Percentiles rank a stretch among this genome's conserved stretches.
phyloP scores from a whole-genome alignment of 345 rosid species.

The Hibiscus trionum region DNA sequence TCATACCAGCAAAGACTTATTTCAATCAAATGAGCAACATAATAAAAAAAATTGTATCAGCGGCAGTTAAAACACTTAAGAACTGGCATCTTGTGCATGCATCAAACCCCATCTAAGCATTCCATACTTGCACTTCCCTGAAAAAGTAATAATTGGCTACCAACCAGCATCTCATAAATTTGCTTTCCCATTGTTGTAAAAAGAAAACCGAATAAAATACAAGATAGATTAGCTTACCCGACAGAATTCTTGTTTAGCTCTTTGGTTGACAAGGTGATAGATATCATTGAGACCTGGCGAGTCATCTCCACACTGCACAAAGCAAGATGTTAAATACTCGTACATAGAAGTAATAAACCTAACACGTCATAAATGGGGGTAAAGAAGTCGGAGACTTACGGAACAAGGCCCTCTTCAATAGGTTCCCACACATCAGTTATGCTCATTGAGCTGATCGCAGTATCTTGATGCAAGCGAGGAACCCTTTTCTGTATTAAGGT shows the following conservation, averaged over 20 bases:
- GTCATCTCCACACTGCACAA: constrained; percentile 88
- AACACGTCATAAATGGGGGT: not conserved
- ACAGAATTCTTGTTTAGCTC: constrained; percentile 65
- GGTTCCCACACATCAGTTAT: constrained; percentile 97
- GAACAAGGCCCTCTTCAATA: constrained; percentile 85
- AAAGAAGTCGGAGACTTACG: constrained; percentile 39
- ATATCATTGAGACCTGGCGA: constrained; percentile 88
- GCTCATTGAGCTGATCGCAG: constrained; percentile 78
- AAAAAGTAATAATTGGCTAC: not conserved
- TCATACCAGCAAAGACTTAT: not conserved
- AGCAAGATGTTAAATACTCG: constrained; percentile 2
- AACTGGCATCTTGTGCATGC: not conserved
- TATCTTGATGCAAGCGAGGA: constrained; percentile 78
- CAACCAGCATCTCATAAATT: not conserved
- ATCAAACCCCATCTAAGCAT: not conserved
- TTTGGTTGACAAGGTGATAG: constrained; percentile 67
- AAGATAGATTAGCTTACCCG: constrained; percentile 54
- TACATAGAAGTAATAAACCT: not conserved
- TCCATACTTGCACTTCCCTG: not conserved
- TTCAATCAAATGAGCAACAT: not conserved
- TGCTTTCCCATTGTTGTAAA: not conserved
- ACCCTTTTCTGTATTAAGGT: constrained; percentile 49
- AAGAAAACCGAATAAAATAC: not conserved
- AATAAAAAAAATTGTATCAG: too few relatives aligned
- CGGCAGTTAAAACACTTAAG: not conserved